A percentile compares a stretch with the other conserved stretches of the same genome.
Conservation (phyloP, 192 early-diverging fungal genomes). For the Entrophospora sp. region DNA sequence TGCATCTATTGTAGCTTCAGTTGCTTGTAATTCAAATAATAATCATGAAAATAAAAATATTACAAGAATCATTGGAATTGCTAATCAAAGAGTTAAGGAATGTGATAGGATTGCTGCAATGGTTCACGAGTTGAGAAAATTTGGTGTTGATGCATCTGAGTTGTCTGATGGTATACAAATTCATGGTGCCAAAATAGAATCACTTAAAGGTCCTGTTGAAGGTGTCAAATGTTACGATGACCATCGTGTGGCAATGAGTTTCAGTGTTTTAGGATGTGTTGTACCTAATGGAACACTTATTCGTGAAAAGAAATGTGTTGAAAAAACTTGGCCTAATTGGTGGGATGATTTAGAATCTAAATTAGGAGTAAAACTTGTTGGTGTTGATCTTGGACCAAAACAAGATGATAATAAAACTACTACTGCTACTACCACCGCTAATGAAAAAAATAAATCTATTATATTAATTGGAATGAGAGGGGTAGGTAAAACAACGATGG, state of each 20-base stretch:
- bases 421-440: no score
- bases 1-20: slow-evolving; percentile 84
- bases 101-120: slow-evolving; percentile 97
- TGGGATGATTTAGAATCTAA: slow-evolving; percentile 89
- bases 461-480: slow-evolving; percentile 99
- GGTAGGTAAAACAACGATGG: slow-evolving; percentile 90
- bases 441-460: slow-evolving; percentile 35
- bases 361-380: slow-evolving; percentile 55
- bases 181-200: slow-evolving; percentile 47
- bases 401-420: no score
- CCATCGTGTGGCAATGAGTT: slow-evolving; percentile 97
- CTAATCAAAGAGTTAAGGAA: slow-evolving; percentile 97
- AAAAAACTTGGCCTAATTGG: slow-evolving; percentile 99
- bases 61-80: slow-evolving; percentile 88
- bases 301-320: slow-evolving; percentile 92
- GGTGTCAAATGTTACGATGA: slow-evolving; percentile 95
- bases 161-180: slow-evolving; percentile 88
- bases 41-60: slow-evolving; percentile 39
- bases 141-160: slow-evolving; percentile 78
- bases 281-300: slow-evolving; percentile 67
- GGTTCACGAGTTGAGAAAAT: slow-evolving; percentile 84
- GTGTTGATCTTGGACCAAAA: slow-evolving; percentile 41
- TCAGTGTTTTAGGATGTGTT: slow-evolving; percentile 74
- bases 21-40: slow-evolving; percentile 55
- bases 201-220: slow-evolving; percentile 41